These are phyloP conservation scores for Vanderwaltozyma verrucispora DNA, from an alignment of 805 yeast genomes.

Conservation along the genomic window DNA sequence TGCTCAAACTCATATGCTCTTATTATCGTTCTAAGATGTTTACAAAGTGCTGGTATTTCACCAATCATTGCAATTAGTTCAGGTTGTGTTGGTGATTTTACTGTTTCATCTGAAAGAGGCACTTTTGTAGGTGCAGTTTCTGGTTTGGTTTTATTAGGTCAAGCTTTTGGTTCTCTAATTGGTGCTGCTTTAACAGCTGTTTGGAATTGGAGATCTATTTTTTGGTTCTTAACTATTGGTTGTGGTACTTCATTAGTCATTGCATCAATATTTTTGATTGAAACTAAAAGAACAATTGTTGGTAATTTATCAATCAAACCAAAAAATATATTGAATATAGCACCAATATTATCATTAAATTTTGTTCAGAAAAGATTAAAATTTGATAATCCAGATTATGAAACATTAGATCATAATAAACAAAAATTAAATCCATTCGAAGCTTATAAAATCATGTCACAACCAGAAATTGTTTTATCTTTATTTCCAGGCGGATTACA, in stretches of 20 bases:
- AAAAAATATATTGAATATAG: constrained; percentile 28
- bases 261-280: constrained; percentile 45
- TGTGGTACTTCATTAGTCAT: constrained; percentile 36
- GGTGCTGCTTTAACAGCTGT: constrained; percentile 36
- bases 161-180: constrained; percentile 65
- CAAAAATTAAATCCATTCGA: constrained; percentile 26
- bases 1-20: constrained; percentile 46
- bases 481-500: constrained; percentile 51
- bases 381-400: constrained; percentile 23
- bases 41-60: constrained; percentile 66
- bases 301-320: constrained; percentile 68
- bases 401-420: constrained; percentile 18
- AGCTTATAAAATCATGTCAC: constrained; percentile 35
- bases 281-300: constrained; percentile 58
- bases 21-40: constrained; percentile 50
- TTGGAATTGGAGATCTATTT: constrained; percentile 65
- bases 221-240: constrained; percentile 61
- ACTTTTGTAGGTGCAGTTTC: constrained; percentile 53
- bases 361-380: constrained; percentile 15
- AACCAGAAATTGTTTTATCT: constrained; percentile 38
- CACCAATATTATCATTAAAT: constrained; percentile 33
- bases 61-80: constrained; percentile 60
- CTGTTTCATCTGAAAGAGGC: constrained; percentile 57
- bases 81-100: constrained; percentile 65
- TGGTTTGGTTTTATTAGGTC: constrained; percentile 60